Evolutionary conservation across 2,329 filamentous ascomycete genomes (phyloP), one percentile per base, ranked within the genome.

Genomic region (Emericellopsis cladophorae): DNA sequence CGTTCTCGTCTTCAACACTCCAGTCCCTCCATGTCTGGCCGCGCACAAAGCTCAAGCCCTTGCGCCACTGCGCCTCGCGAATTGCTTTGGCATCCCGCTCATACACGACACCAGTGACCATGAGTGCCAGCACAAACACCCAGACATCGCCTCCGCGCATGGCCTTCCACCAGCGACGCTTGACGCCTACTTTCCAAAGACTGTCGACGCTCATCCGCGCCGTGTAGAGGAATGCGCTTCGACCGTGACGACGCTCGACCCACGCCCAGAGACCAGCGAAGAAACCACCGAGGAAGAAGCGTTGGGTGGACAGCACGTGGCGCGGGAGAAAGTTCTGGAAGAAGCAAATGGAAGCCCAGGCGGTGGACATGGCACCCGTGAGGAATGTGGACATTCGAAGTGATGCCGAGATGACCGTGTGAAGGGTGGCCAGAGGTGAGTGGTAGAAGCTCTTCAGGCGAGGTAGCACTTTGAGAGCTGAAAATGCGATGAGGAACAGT

Each of bases 111-210:
- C 88, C 86, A 15, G 89, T 77, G 15, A 89, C 60, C 51, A 85
- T 84, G 61, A 95, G 68, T 37, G 86, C 84, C 15, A 78, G 60
- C 14, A 90, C 82, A 54, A 96, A 89, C 4, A 96, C 65, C 65
- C 82, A 75, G 5, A 95, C 76, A 60, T 96, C 90, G 0, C 88
- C 88, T 31, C 85, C 84, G 51, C 73, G 76, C 56, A 92, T 72
- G 10, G 85, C 85, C 48, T 74, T 78, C 87, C 90, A 95, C 78
- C 87, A 87, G 2, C 86, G 75, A 29, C 81, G 70, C 76, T 96
- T 96, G 42, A 84, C 76, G n/a, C 89, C 88, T 0, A 94, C 86
- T 66, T 94, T 94, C 86, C 88, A 96, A 36, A 88, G 60, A 31
- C 78, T 85, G 56, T 94, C 84, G 24, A 95, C 68, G 44, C 82